Conservation (phyloP, 1,139 yeast genomes). For the Casaregolazyma lundiana region DNA sequence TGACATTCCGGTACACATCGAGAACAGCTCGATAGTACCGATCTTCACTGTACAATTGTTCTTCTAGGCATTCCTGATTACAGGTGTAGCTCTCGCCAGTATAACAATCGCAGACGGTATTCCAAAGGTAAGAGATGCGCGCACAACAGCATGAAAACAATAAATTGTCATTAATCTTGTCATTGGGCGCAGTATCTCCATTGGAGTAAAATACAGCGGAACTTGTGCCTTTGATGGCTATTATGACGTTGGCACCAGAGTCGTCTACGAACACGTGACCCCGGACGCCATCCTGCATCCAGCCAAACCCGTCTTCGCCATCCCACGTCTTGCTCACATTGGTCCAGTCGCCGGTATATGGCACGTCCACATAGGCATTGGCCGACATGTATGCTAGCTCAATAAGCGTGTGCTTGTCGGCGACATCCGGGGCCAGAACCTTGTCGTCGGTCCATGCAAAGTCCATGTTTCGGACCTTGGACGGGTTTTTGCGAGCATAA, state of each 20-base stretch:
- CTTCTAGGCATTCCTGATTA: constrained; percentile 80
- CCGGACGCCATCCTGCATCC: constrained; percentile 79
- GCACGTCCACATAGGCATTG: constrained; percentile 81
- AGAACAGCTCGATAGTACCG: constrained; percentile 77
- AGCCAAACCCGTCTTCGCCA: constrained; percentile 54
- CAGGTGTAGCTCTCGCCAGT: constrained; percentile 76
- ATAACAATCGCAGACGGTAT: constrained; percentile 93
- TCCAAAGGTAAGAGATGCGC: constrained; percentile 85
- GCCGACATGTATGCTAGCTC: constrained; percentile 82
- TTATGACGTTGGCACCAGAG: constrained; percentile 61
- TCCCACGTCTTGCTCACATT: constrained; percentile 68
- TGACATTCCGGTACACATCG: constrained; percentile 72
- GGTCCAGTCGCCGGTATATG: constrained; percentile 82
- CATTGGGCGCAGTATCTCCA: constrained; percentile 73
- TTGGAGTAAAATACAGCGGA: constrained; percentile 79
- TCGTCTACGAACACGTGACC: constrained; percentile 84
- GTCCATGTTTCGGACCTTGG: constrained; percentile 16
- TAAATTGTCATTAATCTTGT: constrained; percentile 81
- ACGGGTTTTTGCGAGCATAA: constrained; percentile 41
- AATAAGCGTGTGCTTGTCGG: constrained; percentile 67
- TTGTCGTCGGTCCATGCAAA: constrained; percentile 31
- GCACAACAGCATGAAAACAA: constrained; percentile 97
- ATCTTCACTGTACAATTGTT: constrained; percentile 67
- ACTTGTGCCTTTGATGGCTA: constrained; percentile 88
- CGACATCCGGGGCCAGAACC: constrained; percentile 64